These are phyloP conservation scores for Amylocarpus encephaloides DNA, from an alignment of 2,329 filamentous ascomycete genomes.

Conservation along the genomic window DNA sequence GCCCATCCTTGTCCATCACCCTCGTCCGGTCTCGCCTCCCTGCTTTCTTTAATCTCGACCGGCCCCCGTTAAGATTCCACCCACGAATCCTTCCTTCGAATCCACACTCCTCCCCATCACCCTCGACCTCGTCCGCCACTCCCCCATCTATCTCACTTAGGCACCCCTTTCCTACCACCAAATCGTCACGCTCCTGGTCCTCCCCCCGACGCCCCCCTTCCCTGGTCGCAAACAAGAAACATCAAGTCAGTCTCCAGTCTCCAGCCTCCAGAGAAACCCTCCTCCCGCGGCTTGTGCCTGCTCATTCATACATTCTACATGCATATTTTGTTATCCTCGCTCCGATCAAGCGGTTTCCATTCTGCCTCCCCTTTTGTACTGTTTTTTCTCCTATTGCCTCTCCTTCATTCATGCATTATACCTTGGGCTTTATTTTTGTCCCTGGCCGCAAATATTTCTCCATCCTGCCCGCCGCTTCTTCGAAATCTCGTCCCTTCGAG, in stretches of 20 bases:
- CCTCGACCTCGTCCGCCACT: not conserved
- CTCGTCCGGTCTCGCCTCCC: conserved; percentile 6
- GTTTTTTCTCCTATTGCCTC: conserved; percentile 19
- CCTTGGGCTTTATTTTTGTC: too few relatives aligned
- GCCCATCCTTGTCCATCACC: not conserved
- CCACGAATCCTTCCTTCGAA: conserved; percentile 19
- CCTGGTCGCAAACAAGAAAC: conserved; percentile 9
- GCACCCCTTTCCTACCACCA: not conserved
- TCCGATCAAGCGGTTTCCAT: conserved; percentile 25
- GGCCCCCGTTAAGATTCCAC: conserved; percentile 8
- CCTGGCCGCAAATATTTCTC: too few relatives aligned
- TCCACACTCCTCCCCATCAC: not conserved
- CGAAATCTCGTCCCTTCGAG: conserved; percentile 3
- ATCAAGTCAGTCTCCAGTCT: too few relatives aligned
- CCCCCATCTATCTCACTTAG: not conserved
- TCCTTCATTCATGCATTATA: too few relatives aligned
- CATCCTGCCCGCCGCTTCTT: conserved; percentile 14
- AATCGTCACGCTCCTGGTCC: too few relatives aligned
- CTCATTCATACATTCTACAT: conserved; percentile 2
- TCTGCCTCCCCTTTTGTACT: conserved; percentile 18
- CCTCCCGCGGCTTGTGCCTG: conserved; percentile 5
- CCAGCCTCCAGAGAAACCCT: not conserved
- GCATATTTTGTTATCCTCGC: conserved; percentile 25
- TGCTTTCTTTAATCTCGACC: conserved; percentile 13
- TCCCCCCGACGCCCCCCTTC: not conserved